Evolutionary conservation across 139 green algal species (phyloP).

Genomic region (Chlorella sorokiniana): DNA sequence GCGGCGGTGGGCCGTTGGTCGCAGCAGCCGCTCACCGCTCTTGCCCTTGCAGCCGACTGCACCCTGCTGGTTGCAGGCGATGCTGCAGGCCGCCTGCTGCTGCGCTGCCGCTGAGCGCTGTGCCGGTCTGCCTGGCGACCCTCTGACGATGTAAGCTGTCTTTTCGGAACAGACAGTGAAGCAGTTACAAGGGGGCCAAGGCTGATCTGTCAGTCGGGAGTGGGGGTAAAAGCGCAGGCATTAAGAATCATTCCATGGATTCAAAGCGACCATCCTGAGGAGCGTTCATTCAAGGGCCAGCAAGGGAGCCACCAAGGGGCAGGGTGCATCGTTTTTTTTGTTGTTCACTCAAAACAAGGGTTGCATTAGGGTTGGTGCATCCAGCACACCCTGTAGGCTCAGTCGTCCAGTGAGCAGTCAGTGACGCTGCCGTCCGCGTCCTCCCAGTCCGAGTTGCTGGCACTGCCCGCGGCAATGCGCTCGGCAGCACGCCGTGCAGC

Average conservation of each 20-base stretch:
- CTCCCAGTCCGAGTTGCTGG: slow-evolving; percentile 16
- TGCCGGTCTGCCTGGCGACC: no score
- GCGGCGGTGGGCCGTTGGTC: neutral
- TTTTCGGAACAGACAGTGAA: neutral
- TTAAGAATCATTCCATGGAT: no score
- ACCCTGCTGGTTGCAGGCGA: neutral
- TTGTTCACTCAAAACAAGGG: no score
- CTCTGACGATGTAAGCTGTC: neutral
- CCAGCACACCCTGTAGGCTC: no score
- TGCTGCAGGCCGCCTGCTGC: neutral
- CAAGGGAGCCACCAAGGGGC: no score
- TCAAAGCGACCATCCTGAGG: no score
- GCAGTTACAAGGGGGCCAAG: no score
- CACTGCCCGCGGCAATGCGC: slow-evolving; percentile 15
- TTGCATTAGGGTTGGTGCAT: no score
- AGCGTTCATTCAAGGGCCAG: no score
- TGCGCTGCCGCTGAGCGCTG: neutral
- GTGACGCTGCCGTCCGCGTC: neutral
- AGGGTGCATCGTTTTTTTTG: no score
- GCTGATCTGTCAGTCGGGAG: no score
- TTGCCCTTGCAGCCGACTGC: neutral
- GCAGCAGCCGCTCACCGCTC: neutral
- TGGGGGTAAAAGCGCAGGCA: no score
- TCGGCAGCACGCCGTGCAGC: neutral
- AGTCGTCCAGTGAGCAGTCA: slow-evolving; percentile 18